Evolutionary conservation across 208 protist genomes (phyloP), one percentile per base, ranked within the genome.

Genomic region (Wallacemonas sp.): DNA sequence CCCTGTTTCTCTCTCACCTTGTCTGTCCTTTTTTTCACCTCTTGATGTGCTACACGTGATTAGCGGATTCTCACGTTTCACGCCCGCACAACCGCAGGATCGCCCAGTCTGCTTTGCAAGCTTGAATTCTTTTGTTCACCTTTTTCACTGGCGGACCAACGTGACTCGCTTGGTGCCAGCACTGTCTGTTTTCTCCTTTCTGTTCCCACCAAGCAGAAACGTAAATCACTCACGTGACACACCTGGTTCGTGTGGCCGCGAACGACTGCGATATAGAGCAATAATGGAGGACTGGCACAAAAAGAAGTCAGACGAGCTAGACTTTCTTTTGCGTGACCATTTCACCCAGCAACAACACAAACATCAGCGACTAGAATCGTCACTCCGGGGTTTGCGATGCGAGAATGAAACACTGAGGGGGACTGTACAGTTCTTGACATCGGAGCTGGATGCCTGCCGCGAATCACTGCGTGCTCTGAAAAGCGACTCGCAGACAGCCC

Each of bases 221-320:
- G n/a, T n/a, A n/a, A n/a, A n/a, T n/a, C n/a, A n/a, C n/a, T n/a
- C n/a, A n/a, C n/a, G n/a, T n/a, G n/a, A n/a, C n/a, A n/a, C n/a
- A n/a, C n/a, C n/a, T n/a, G n/a, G n/a, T n/a, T n/a, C n/a, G n/a
- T n/a, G n/a, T n/a, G n/a, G n/a, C n/a, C n/a, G n/a, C n/a, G n/a
- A n/a, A n/a, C n/a, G n/a, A n/a, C n/a, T n/a, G n/a, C n/a, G n/a
- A n/a, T n/a, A n/a, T n/a, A n/a, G n/a, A n/a, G 36, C 52, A 23
- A 68, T 54, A 2, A 32, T 26, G 34, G 55, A 64, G 1, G 68
- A 65, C 70, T 43, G 34, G 23, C 80, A 76, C 57, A 14, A 60
- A 12, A 62, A 47, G 19, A 76, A 69, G 52, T 74, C 57, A 48
- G 48, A 61, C 12, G 79, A 85, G 33, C 54, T 85, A 44, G 74